Evolutionary conservation across 1,284 basidiomycete genomes (phyloP), one percentile per base, ranked within the genome.

Genomic region (Gastroboletus turbinatus): DNA sequence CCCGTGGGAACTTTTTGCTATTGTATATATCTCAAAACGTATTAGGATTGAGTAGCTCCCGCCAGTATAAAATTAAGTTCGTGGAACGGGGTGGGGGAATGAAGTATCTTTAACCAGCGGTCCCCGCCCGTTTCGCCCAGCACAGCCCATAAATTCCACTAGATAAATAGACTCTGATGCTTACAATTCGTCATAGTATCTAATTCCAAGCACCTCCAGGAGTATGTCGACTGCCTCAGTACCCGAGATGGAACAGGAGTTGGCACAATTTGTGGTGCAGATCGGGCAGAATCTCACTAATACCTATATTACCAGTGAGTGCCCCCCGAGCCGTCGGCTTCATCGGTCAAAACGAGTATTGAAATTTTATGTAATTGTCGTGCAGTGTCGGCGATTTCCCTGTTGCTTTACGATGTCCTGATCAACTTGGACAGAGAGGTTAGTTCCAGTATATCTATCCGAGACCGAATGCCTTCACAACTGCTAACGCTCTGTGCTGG

Each of bases 361-460:
- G 29, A 29, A 8, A 1, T 21, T 36, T 10, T 27, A 9, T 10
- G 4, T 16, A 10, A 23, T 16, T 21, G 9, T 36, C 9, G 21
- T 32, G 16, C 16, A 32, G 55, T 56, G 9, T 50, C 54, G 2
- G 14, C 55, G 0, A 57, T 51, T 0, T 21, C 33, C 29, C 29
- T 56, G 5, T 29, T 57, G 29, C 0, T 57, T 4, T 57, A 56
- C 2, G 55, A 57, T n/a, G 19, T 56, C 4, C 45, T 57, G 35
- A 44, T 38, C 11, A 38, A 38, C 10, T 0, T 56, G 11, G 55
- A 56, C 9, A 51, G 25, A 23, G 55, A 56, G 55, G 55, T 58
- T 10, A 38, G 55, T 52, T 30, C 23, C 38, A 13, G 44, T 6
- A 21, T n/a, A 40, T 39, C 32, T n/a, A 43, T 11, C 30, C 10